A percentile compares a stretch with the other conserved stretches of the same genome.
Conservation (phyloP, 805 yeast species). For the Kluyveromyces siamensis region DNA sequence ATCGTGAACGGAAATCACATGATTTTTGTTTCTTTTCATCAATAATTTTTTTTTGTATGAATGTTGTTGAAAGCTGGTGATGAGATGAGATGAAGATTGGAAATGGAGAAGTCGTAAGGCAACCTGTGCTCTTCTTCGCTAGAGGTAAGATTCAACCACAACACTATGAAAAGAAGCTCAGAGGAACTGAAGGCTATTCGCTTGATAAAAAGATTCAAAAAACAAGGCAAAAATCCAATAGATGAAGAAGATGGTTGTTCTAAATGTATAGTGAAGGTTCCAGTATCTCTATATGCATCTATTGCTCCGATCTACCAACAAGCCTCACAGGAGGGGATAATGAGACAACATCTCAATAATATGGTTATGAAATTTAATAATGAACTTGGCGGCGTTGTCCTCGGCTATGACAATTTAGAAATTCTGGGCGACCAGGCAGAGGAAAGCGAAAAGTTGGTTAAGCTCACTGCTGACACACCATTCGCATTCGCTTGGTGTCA, state of each 20-base stretch:
- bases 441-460: slow-evolving; percentile 46
- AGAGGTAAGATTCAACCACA: too few species aligned
- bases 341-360: slow-evolving; percentile 83
- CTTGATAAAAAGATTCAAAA: slow-evolving; percentile 24
- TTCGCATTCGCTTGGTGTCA: slow-evolving; percentile 82
- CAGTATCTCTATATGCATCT: slow-evolving; percentile 59
- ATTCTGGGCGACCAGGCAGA: slow-evolving; percentile 36
- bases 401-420: slow-evolving; percentile 64
- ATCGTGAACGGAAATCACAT: background rate
- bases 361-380: slow-evolving; percentile 74
- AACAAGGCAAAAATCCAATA: slow-evolving; percentile 20
- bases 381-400: slow-evolving; percentile 70
- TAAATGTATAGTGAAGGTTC: slow-evolving; percentile 26
- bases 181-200: slow-evolving; percentile 12
- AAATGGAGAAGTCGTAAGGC: too few species aligned
- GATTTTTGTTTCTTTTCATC: background rate
- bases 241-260: slow-evolving; percentile 23
- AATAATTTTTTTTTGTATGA: background rate
- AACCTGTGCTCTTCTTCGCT: background rate
- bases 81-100: background rate
- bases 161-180: slow-evolving; percentile 17
- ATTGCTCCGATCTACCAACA: slow-evolving; percentile 74
- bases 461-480: slow-evolving; percentile 71
- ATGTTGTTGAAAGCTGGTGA: background rate
- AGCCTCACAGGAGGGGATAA: slow-evolving; percentile 69